phyloP scores from a whole-genome alignment of 768 basidiomycete species.

The Pleurotus tuoliensis region DNA sequence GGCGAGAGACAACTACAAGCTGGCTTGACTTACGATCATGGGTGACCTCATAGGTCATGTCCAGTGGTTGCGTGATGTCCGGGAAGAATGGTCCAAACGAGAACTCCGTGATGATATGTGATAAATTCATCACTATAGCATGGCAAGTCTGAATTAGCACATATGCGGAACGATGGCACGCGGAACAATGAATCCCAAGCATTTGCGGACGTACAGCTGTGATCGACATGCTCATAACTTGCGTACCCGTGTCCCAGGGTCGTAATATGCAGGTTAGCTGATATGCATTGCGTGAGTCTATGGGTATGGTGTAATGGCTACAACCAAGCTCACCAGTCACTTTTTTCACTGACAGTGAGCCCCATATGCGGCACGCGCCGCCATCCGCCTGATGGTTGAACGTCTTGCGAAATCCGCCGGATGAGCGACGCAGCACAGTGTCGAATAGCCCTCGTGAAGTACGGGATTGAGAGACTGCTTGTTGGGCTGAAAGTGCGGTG shows the following conservation, averaged over 20 bases:
- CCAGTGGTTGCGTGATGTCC: slow-evolving; percentile 90
- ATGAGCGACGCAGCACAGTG: slow-evolving; percentile 41
- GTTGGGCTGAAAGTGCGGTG: slow-evolving; percentile 57
- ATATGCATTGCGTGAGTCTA: background rate
- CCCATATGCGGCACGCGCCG: slow-evolving; percentile 82
- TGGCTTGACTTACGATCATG: slow-evolving; percentile 50
- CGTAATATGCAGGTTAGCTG: slow-evolving; percentile 91
- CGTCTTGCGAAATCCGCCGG: slow-evolving; percentile 61
- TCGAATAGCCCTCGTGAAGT: slow-evolving; percentile 73
- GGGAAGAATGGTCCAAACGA: slow-evolving; percentile 97
- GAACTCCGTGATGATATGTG: slow-evolving; percentile 94
- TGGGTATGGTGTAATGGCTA: background rate
- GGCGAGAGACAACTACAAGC: slow-evolving; percentile 1
- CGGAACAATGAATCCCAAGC: background rate
- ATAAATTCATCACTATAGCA: slow-evolving; percentile 85
- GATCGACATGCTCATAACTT: slow-evolving; percentile 83
- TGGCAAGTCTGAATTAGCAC: background rate
- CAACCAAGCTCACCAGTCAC: slow-evolving; percentile 62
- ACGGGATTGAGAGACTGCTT: slow-evolving; percentile 70
- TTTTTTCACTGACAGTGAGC: slow-evolving; percentile 79
- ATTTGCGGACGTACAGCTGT: slow-evolving; percentile 54
- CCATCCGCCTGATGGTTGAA: slow-evolving; percentile 66
- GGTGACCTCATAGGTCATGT: slow-evolving; percentile 80
- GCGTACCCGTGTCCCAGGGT: slow-evolving; percentile 94
- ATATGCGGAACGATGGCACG: background rate